phyloP scores from a whole-genome alignment of 2,329 filamentous ascomycete species.

The Colletotrichum gigasporum region DNA sequence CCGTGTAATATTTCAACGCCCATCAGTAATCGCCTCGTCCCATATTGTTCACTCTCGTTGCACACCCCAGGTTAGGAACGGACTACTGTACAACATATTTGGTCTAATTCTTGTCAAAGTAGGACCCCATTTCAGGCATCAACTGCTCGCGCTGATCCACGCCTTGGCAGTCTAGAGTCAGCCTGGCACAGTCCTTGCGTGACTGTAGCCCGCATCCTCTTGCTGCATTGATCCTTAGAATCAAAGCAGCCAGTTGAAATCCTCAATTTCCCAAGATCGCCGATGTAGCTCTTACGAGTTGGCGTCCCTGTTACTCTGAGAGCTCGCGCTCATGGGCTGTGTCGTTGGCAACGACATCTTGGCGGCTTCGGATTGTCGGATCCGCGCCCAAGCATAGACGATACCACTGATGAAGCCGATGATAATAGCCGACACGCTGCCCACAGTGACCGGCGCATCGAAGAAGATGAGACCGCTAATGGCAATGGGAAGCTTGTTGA shows the following conservation, averaged over 20 bases:
- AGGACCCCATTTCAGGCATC: too few species aligned
- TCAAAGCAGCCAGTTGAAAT: not conserved
- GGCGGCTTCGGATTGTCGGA: slow-evolving; percentile 76
- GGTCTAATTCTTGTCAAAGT: not conserved
- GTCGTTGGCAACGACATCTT: slow-evolving; percentile 76
- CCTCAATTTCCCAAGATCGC: not conserved
- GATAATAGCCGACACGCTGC: slow-evolving; percentile 89
- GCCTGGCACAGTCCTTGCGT: too few species aligned
- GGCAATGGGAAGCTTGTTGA: slow-evolving; percentile 98
- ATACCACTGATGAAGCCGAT: slow-evolving; percentile 93
- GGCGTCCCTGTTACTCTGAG: slow-evolving; percentile 87
- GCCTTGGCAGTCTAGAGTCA: too few species aligned
- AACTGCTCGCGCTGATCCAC: too few species aligned
- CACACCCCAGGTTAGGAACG: not conserved
- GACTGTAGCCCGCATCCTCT: not conserved
- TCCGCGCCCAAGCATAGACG: slow-evolving; percentile 88
- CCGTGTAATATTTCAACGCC: not conserved
- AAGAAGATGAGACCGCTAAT: slow-evolving; percentile 95
- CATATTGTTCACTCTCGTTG: not conserved
- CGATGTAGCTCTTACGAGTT: slow-evolving; percentile 56
- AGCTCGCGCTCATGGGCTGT: slow-evolving; percentile 86
- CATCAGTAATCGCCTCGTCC: not conserved
- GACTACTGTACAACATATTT: not conserved
- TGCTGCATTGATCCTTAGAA: not conserved
- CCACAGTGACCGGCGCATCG: slow-evolving; percentile 89